These are phyloP conservation scores for Pyrenochaeta sp. DNA, from an alignment of 2,329 filamentous ascomycete species.

Conservation along the genomic window DNA sequence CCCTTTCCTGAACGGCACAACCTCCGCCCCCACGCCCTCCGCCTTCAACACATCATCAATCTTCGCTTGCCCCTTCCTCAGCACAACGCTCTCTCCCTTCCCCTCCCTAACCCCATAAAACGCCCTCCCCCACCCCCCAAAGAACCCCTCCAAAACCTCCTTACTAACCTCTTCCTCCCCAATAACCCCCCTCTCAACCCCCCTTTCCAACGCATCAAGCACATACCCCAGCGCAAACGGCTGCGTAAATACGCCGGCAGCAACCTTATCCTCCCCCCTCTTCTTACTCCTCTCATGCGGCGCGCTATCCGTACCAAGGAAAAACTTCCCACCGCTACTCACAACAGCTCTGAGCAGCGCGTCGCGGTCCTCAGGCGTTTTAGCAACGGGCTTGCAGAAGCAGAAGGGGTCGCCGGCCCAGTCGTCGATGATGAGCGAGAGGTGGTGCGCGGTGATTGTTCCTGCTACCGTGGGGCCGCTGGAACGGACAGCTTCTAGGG, in stretches of 20 bases:
- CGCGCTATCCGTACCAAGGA: conserved; percentile 77
- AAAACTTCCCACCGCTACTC: conserved; percentile 69
- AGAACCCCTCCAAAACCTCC: conserved; percentile 65
- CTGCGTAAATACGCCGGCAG: conserved; percentile 83
- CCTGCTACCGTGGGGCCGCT: conserved; percentile 81
- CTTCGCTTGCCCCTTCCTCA: conserved; percentile 64
- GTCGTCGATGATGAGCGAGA: conserved; percentile 81
- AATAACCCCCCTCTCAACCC: conserved; percentile 63
- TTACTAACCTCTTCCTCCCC: conserved; percentile 62
- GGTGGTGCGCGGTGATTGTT: conserved; percentile 87
- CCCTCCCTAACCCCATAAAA: conserved; percentile 65
- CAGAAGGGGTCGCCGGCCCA: conserved; percentile 75
- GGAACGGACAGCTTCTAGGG: conserved; percentile 76
- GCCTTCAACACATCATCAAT: conserved; percentile 65
- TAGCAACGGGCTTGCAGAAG: conserved; percentile 76
- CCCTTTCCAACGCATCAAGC: conserved; percentile 71
- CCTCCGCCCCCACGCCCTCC: conserved; percentile 62
- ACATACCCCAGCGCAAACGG: conserved; percentile 73
- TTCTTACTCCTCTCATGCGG: conserved; percentile 72
- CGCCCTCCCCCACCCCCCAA: conserved; percentile 63
- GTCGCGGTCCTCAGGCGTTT: conserved; percentile 73
- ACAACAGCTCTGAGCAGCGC: conserved; percentile 72
- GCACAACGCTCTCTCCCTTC: conserved; percentile 60
- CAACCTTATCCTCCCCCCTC: conserved; percentile 60
- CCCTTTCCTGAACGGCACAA: conserved; percentile 72